phyloP scores from a whole-genome alignment of 2,329 filamentous ascomycete genomes.

The Alternaria gaisen region DNA sequence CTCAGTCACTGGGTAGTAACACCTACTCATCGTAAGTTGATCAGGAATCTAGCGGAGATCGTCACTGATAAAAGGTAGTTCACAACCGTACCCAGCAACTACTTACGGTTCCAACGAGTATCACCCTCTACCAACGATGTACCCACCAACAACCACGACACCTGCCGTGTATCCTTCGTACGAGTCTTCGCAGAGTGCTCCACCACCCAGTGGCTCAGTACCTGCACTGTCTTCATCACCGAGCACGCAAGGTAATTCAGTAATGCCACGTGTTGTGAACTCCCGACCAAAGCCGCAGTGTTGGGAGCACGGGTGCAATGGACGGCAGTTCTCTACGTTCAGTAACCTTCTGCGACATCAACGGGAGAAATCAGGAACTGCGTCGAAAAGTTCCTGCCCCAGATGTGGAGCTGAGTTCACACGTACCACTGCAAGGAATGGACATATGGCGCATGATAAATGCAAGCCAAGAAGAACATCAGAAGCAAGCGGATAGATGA shows the following conservation, averaged over 20 bases:
- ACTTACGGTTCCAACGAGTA: slow-evolving; percentile 47
- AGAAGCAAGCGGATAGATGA: slow-evolving; percentile 39
- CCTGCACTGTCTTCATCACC: slow-evolving; percentile 42
- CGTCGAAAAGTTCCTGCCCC: slow-evolving; percentile 86
- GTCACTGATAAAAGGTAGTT: slow-evolving; percentile 32
- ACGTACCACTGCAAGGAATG: slow-evolving; percentile 85
- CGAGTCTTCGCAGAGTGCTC: slow-evolving; percentile 35
- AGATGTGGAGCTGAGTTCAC: slow-evolving; percentile 95
- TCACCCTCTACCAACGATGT: slow-evolving; percentile 48
- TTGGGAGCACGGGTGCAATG: slow-evolving; percentile 97
- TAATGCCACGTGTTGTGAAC: slow-evolving; percentile 69
- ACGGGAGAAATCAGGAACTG: slow-evolving; percentile 91
- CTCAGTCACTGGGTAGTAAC: slow-evolving; percentile 40
- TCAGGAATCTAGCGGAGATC: not conserved
- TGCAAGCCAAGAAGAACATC: slow-evolving; percentile 77
- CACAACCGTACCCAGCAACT: slow-evolving; percentile 44
- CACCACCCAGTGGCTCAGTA: slow-evolving; percentile 27
- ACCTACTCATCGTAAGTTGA: slow-evolving; percentile 46
- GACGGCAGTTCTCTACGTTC: slow-evolving; percentile 93
- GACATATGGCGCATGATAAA: slow-evolving; percentile 86
- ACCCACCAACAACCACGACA: slow-evolving; percentile 45
- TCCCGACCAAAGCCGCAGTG: slow-evolving; percentile 92
- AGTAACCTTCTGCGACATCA: slow-evolving; percentile 94
- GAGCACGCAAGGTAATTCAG: slow-evolving; percentile 33
- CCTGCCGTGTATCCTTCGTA: slow-evolving; percentile 46